Evolutionary conservation across 2,329 filamentous ascomycete species (phyloP).

Genomic region (Penicillium sp.): DNA sequence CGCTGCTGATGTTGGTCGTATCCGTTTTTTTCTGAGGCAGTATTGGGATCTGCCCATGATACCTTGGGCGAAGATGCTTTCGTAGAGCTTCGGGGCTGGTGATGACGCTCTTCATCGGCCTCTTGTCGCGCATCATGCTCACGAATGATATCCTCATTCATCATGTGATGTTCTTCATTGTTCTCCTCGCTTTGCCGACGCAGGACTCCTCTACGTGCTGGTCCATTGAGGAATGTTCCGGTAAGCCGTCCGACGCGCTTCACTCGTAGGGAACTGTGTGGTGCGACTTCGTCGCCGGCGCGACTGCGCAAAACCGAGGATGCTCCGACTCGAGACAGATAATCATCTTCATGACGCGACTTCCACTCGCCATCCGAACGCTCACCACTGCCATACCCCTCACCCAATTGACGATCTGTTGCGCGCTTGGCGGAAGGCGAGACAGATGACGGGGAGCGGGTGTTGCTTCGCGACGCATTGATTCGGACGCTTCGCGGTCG

Average conservation of each 20-base stretch:
- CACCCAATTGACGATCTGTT: constrained; percentile 23
- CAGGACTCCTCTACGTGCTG: constrained; percentile 66
- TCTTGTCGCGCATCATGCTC: constrained; percentile 26
- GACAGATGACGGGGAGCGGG: constrained; percentile 36
- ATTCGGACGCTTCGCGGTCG: constrained; percentile 40
- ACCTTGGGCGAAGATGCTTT: constrained; percentile 32
- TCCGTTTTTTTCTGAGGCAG: constrained; percentile 17
- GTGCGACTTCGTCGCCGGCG: constrained; percentile 57
- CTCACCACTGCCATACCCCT: constrained; percentile 31
- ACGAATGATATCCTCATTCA: constrained; percentile 23
- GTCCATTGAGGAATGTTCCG: constrained; percentile 72
- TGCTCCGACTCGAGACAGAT: constrained; percentile 26
- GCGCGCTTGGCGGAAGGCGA: constrained; percentile 33
- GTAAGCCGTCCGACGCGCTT: constrained; percentile 70
- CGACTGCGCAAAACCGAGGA: constrained; percentile 36
- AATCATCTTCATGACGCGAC: constrained; percentile 30
- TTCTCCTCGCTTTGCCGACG: constrained; percentile 60
- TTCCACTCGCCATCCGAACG: constrained; percentile 31
- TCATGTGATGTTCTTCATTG: constrained; percentile 32
- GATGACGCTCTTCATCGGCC: constrained; percentile 22
- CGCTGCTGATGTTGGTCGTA: constrained; percentile 7
- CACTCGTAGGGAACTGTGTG: constrained; percentile 69
- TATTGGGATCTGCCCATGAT: constrained; percentile 33
- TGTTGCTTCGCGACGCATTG: constrained; percentile 36
- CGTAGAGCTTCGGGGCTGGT: constrained; percentile 15